phyloP scores from a whole-genome alignment of 2,329 filamentous ascomycete genomes.

The Fusarium sp. region DNA sequence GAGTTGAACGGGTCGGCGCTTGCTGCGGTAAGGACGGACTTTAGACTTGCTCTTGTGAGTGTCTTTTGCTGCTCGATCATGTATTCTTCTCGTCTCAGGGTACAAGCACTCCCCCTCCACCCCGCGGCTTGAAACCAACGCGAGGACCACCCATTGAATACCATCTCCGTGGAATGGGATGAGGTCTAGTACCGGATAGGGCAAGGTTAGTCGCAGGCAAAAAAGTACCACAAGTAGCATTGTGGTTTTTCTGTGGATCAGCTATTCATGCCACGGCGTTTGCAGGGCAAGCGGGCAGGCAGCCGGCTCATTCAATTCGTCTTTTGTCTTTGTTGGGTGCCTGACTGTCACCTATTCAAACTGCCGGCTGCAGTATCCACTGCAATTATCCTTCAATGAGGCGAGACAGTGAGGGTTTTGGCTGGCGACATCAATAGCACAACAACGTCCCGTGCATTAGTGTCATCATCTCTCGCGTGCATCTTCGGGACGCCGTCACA shows the following conservation, averaged over 20 bases:
- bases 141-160: slow-evolving; percentile 27
- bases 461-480: not conserved
- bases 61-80: not conserved
- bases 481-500: not conserved
- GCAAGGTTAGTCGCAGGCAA: slow-evolving; percentile 10
- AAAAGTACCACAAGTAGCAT: not conserved
- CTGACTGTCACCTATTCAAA: slow-evolving; percentile 2
- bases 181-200: slow-evolving; percentile 33
- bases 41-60: slow-evolving; percentile 11
- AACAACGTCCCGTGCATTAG: not conserved
- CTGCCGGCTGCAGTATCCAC: not conserved
- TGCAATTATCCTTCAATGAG: not conserved
- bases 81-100: not conserved
- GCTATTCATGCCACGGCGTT: slow-evolving; percentile 20
- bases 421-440: not conserved
- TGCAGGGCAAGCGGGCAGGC: not conserved
- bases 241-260: slow-evolving; percentile 7
- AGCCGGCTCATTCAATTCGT: slow-evolving; percentile 2
- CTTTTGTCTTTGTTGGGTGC: slow-evolving; percentile 1
- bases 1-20: not conserved
- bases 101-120: slow-evolving; percentile 18
- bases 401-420: not conserved
- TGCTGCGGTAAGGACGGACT: not conserved
- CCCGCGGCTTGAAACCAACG: slow-evolving; percentile 29
- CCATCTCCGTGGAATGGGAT: slow-evolving; percentile 38